Evolutionary conservation across 352 stramenopile genomes (phyloP).

Genomic region (Pythium guiyangense): DNA sequence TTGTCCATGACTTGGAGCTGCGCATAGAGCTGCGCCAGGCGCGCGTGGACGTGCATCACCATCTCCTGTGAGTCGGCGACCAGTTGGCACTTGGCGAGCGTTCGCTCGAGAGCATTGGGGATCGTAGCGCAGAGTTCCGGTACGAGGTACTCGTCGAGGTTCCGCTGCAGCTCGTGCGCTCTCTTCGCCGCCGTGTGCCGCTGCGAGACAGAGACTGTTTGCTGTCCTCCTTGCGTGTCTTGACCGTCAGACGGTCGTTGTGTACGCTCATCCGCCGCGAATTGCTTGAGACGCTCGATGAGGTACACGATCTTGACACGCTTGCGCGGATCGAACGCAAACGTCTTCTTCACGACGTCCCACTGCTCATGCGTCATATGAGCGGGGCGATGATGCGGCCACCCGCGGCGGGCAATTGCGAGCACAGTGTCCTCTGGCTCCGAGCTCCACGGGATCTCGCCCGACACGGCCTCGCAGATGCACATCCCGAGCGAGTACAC

Average conservation of each 20-base stretch:
- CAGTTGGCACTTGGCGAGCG: conserved; percentile 2
- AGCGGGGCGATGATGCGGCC: background rate
- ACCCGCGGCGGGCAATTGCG: background rate
- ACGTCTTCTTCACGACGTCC: conserved; percentile 6
- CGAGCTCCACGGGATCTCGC: conserved; percentile 16
- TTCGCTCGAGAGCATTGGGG: conserved; percentile 1
- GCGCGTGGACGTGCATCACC: no score
- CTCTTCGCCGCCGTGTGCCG: background rate
- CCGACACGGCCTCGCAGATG: conserved; percentile 24
- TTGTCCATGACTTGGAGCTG: no score
- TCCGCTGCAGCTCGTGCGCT: background rate
- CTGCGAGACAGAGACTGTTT: background rate
- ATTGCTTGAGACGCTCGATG: conserved; percentile 8
- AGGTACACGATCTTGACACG: conserved; percentile 8
- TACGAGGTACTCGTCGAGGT: conserved; percentile 6
- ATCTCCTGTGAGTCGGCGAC: conserved; percentile 2
- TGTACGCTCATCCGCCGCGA: conserved; percentile 1
- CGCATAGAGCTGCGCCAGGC: no score
- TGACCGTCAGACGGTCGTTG: no score
- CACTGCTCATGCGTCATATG: conserved; percentile 4
- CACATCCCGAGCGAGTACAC: conserved; percentile 33
- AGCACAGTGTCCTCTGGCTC: conserved; percentile 1
- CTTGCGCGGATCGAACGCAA: conserved; percentile 2
- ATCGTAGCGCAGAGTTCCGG: conserved; percentile 5
- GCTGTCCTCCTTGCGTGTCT: background rate